Conservation (phyloP, 75 land plant genomes). For the Gnetum montanum region DNA sequence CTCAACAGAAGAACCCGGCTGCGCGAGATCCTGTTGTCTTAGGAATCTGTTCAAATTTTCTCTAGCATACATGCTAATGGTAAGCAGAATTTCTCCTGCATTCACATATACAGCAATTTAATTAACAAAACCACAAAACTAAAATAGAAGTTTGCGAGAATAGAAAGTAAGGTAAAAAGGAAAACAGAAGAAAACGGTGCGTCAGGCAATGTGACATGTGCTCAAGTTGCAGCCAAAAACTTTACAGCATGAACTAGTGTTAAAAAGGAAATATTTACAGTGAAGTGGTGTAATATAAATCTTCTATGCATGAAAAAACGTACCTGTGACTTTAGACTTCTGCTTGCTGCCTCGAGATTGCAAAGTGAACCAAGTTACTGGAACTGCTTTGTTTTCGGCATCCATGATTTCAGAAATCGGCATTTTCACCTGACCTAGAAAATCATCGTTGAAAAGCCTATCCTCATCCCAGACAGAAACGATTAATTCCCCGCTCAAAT, state of each 20-base stretch:
- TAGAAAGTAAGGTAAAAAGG: too few relatives aligned
- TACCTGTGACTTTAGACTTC: constrained; percentile 54
- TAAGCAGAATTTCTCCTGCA: constrained; percentile 67
- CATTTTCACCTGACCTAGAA: constrained; percentile 61
- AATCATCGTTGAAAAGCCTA: constrained; percentile 60
- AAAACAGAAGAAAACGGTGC: too few relatives aligned
- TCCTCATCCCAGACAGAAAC: constrained; percentile 74
- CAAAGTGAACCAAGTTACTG: constrained; percentile 59
- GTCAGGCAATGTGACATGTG: too few relatives aligned
- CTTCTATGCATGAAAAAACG: too few relatives aligned
- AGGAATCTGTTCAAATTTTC: constrained; percentile 13
- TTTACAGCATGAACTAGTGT: too few relatives aligned
- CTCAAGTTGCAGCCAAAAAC: too few relatives aligned
- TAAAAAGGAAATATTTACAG: too few relatives aligned
- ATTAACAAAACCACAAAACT: background rate
- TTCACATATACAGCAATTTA: background rate
- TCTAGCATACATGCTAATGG: constrained; percentile 31
- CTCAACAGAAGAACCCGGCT: constrained; percentile 5
- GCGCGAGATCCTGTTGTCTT: background rate
- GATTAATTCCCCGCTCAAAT: constrained; percentile 45
- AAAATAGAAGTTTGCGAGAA: too few relatives aligned
- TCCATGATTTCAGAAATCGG: constrained; percentile 48
- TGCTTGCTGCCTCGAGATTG: constrained; percentile 58
- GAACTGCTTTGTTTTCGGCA: constrained; percentile 43
- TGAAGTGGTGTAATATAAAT: too few relatives aligned